Percentiles rank a stretch among this genome's conserved stretches.
Evolutionary conservation across 495 filamentous ascomycete species (phyloP).

Genomic region (Lepraria neglecta): DNA sequence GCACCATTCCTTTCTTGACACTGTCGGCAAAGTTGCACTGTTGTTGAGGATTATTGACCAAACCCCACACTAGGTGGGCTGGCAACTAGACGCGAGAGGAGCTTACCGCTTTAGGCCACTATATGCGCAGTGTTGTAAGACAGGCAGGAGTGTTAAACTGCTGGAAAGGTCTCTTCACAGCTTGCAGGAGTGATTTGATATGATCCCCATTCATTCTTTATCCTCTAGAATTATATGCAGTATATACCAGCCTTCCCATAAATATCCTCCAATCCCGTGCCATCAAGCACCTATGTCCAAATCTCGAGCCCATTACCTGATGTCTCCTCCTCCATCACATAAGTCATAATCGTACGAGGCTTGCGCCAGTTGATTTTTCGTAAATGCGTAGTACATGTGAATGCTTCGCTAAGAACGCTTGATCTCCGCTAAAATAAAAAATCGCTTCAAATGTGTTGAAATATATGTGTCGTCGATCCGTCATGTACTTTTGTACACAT

Average conservation of each 20-base stretch:
- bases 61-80: constrained; percentile 3
- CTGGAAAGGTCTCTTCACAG: not conserved
- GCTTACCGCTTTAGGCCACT: constrained; percentile 6
- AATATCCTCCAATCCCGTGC: constrained; percentile 7
- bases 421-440: constrained; percentile 10
- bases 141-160: not conserved
- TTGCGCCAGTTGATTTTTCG: constrained; percentile 24
- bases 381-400: constrained; percentile 19
- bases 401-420: constrained; percentile 23
- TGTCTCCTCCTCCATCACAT: constrained; percentile 1
- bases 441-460: constrained; percentile 4
- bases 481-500: constrained; percentile 4
- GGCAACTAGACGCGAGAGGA: not conserved
- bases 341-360: constrained; percentile 19
- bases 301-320: constrained; percentile 5
- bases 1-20: not conserved
- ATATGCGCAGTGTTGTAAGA: no score
- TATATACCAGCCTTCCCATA: constrained; percentile 17
- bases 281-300: constrained; percentile 10
- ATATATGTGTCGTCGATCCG: no score
- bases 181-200: not conserved
- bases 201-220: not conserved
- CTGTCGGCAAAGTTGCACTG: constrained; percentile 10
- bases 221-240: constrained; percentile 17
- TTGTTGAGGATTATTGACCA: constrained; percentile 2